Evolutionary conservation across 2,329 filamentous ascomycete genomes (phyloP).

Genomic region (Apiospora kogelbergensis): DNA sequence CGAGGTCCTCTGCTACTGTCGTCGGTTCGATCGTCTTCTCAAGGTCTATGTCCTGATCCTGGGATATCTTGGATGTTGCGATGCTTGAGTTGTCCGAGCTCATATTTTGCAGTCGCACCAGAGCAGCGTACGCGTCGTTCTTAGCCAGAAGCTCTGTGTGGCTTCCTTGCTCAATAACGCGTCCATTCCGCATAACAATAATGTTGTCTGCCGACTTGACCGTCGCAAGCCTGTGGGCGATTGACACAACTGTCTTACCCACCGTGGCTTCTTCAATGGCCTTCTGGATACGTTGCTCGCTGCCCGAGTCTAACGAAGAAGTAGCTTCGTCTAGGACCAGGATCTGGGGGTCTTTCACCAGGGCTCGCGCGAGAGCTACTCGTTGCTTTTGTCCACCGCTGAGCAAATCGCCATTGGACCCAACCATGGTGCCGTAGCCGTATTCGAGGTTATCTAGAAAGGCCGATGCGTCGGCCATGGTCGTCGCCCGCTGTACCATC

Average conservation of each 20-base stretch:
- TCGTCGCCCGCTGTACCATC: slow-evolving; percentile 49
- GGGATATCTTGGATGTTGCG: slow-evolving; percentile 27
- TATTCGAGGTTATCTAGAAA: slow-evolving; percentile 50
- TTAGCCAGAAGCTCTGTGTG: slow-evolving; percentile 56
- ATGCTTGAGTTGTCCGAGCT: slow-evolving; percentile 34
- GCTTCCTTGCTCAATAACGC: slow-evolving; percentile 60
- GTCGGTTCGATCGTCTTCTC: slow-evolving; percentile 30
- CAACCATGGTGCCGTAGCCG: slow-evolving; percentile 42
- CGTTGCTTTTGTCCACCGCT: slow-evolving; percentile 50
- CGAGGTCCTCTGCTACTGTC: slow-evolving; percentile 12
- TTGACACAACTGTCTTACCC: slow-evolving; percentile 62
- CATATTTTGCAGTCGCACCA: slow-evolving; percentile 32
- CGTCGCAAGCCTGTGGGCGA: slow-evolving; percentile 62
- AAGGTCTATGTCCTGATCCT: slow-evolving; percentile 37
- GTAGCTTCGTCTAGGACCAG: slow-evolving; percentile 52
- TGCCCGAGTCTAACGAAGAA: slow-evolving; percentile 48
- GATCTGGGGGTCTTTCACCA: slow-evolving; percentile 46
- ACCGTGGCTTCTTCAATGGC: slow-evolving; percentile 33
- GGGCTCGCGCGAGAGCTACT: slow-evolving; percentile 45
- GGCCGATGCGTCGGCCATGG: slow-evolving; percentile 54
- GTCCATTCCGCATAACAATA: slow-evolving; percentile 60
- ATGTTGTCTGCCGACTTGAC: slow-evolving; percentile 65
- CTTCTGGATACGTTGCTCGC: slow-evolving; percentile 44
- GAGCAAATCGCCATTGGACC: slow-evolving; percentile 42
- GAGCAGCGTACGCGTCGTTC: slow-evolving; percentile 30